Evolutionary conservation across 2,329 filamentous ascomycete species (phyloP).

Genomic region (Colletotrichum spaethianum): DNA sequence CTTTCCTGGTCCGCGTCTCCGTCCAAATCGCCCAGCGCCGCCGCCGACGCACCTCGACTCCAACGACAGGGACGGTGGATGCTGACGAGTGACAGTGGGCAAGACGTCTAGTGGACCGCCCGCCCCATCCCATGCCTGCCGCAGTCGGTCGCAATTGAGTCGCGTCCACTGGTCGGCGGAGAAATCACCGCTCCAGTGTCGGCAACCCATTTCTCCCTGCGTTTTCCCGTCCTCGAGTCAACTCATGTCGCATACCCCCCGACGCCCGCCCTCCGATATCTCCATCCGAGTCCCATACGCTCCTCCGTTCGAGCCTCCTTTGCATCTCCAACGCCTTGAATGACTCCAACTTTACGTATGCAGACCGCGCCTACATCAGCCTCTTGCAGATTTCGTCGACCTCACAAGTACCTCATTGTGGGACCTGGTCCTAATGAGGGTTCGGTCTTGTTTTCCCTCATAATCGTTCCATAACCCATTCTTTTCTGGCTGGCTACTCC

Average conservation of each 20-base stretch:
- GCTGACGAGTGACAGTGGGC: neutral
- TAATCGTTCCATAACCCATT: neutral
- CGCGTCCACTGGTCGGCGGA: constrained; percentile 11
- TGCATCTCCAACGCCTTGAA: neutral
- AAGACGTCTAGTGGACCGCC: neutral
- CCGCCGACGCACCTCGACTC: neutral
- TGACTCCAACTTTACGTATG: neutral
- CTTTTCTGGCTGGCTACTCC: neutral
- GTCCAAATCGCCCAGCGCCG: neutral
- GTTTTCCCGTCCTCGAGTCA: neutral
- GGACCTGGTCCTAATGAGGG: neutral
- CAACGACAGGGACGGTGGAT: neutral
- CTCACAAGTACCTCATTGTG: neutral
- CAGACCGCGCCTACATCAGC: neutral
- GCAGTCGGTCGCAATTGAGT: constrained; percentile 3
- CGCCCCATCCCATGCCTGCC: neutral
- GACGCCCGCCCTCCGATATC: neutral
- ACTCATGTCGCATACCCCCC: constrained; percentile 4
- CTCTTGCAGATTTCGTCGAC: neutral
- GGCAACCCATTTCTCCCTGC: constrained; percentile 4
- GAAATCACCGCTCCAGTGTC: constrained; percentile 5
- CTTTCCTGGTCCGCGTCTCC: neutral
- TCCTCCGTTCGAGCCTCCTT: neutral
- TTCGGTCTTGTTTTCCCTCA: neutral
- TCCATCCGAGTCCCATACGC: neutral